Percentiles rank a stretch among this genome's conserved stretches.
These are phyloP conservation scores for Sarocladium brachiariae DNA, from an alignment of 2,329 filamentous ascomycete species.

Conservation along the genomic window DNA sequence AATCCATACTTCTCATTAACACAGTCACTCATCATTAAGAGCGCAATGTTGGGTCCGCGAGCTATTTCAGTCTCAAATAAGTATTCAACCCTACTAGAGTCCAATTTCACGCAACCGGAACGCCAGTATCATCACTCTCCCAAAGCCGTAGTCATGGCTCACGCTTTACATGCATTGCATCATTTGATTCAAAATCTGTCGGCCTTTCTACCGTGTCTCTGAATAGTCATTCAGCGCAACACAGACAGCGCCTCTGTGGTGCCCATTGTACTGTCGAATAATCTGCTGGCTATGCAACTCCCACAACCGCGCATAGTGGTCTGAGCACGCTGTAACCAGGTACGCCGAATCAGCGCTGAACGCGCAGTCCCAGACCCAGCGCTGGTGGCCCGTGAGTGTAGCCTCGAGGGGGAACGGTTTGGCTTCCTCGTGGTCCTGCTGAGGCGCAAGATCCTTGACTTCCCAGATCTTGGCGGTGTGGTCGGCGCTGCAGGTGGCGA, in stretches of 20 bases:
- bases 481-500: conserved; percentile 89
- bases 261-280: conserved; percentile 91
- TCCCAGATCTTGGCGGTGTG: conserved; percentile 96
- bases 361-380: conserved; percentile 97
- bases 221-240: conserved; percentile 87
- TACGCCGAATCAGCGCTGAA: conserved; percentile 93
- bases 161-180: not conserved
- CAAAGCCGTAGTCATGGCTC: not conserved
- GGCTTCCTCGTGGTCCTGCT: conserved; percentile 25
- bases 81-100: too few species aligned
- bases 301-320: conserved; percentile 90
- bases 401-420: conserved; percentile 74
- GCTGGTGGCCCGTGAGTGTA: conserved; percentile 81
- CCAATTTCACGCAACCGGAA: not conserved
- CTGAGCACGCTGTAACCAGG: conserved; percentile 84
- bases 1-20: too few species aligned
- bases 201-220: conserved; percentile 35
- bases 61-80: too few species aligned
- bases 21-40: too few species aligned
- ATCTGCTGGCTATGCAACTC: conserved; percentile 81
- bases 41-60: too few species aligned
- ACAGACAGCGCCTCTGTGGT: conserved; percentile 85
- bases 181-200: not conserved
- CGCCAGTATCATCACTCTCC: not conserved
- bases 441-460: conserved; percentile 61